Evolutionary conservation across 129 eudicot species (phyloP).

Genomic region (Flaveria linearis): DNA sequence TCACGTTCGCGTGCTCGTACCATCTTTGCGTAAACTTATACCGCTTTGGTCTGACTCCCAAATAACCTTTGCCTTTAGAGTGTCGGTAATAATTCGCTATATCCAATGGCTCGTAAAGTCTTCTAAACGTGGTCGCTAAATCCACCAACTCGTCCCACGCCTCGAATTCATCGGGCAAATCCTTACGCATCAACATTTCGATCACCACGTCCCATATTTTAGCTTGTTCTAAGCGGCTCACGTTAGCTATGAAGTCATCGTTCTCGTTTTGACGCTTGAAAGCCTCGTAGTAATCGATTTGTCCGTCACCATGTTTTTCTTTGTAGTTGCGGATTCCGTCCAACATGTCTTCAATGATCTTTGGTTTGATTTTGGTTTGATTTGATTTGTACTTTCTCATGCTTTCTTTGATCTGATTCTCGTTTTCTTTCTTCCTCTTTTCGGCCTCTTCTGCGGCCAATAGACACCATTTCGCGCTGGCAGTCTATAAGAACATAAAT

Average conservation of each 20-base stretch:
- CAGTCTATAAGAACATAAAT: conserved; percentile 40
- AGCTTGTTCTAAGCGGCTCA: conserved; percentile 64
- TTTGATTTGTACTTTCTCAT: neutral
- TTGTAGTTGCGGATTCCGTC: conserved; percentile 36
- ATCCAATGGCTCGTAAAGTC: conserved; percentile 77
- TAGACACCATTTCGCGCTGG: conserved; percentile 60
- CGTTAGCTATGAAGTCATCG: conserved; percentile 59
- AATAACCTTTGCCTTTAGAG: conserved; percentile 48
- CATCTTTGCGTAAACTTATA: conserved; percentile 70
- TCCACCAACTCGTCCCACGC: conserved; percentile 54
- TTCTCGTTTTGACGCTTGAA: conserved; percentile 53
- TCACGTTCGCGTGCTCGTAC: conserved; percentile 47
- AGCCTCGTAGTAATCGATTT: conserved; percentile 53
- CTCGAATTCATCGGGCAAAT: conserved; percentile 88
- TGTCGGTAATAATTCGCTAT: conserved; percentile 84
- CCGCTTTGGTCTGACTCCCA: conserved; percentile 52
- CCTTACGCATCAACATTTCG: conserved; percentile 68
- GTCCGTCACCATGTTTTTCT: conserved; percentile 26
- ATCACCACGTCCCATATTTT: conserved; percentile 73
- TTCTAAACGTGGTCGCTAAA: conserved; percentile 63
- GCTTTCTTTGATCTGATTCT: conserved; percentile 19
- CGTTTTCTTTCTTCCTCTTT: conserved; percentile 49
- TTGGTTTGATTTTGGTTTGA: neutral
- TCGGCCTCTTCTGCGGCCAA: conserved; percentile 75
- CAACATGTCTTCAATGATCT: conserved; percentile 24